Percentiles rank a stretch among this genome's conserved stretches.
phyloP scores from a whole-genome alignment of 192 early-diverging fungal genomes.

The Podila epigama region DNA sequence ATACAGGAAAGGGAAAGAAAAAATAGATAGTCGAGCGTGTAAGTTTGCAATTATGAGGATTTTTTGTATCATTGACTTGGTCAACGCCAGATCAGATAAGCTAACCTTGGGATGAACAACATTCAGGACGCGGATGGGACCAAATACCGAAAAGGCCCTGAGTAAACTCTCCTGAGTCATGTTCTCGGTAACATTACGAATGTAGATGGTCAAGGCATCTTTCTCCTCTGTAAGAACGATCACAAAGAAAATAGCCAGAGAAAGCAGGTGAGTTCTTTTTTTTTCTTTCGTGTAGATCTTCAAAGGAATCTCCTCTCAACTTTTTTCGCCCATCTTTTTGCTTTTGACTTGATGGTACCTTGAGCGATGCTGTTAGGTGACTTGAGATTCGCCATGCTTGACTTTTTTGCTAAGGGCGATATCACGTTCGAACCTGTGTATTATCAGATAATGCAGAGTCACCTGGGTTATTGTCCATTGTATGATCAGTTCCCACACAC shows the following conservation, averaged over 20 bases:
- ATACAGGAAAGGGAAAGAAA: background rate
- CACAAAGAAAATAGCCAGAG: background rate
- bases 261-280: background rate
- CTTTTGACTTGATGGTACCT: conserved; percentile 5
- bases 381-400: conserved; percentile 26
- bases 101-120: conserved; percentile 24
- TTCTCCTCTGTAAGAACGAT: conserved; percentile 13
- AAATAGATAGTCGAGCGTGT: background rate
- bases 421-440: background rate
- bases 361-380: conserved; percentile 33
- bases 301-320: too few relatives aligned
- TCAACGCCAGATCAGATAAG: background rate
- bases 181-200: conserved; percentile 41
- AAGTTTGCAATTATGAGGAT: background rate
- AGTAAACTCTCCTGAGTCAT: conserved; percentile 46
- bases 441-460: too few relatives aligned
- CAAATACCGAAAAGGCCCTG: conserved; percentile 52
- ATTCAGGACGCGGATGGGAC: conserved; percentile 33
- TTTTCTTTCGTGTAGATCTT: too few relatives aligned
- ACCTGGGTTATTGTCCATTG: conserved; percentile 23
- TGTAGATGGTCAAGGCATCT: conserved; percentile 44
- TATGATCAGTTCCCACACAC: too few relatives aligned
- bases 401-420: conserved; percentile 12
- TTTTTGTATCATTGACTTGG: background rate
- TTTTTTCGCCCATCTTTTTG: too few relatives aligned